Percentiles rank a stretch among this genome's conserved stretches.
Conservation (phyloP, 441 rosid genomes). For the Hura crepitans region DNA sequence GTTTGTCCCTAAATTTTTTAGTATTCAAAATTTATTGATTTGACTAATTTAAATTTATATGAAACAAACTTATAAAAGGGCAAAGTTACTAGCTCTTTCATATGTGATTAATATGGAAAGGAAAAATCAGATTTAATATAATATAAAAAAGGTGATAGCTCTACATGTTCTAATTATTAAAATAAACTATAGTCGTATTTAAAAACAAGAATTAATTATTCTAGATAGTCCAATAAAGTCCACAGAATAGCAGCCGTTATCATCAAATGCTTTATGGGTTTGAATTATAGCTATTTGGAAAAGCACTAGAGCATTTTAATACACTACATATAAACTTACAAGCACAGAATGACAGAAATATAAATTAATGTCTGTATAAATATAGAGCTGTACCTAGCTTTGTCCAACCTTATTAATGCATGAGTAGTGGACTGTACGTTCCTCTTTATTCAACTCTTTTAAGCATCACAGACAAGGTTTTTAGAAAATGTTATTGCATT, state of each 20-base stretch:
- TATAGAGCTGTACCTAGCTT: neutral
- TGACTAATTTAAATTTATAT: too few species aligned
- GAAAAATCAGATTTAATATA: too few species aligned
- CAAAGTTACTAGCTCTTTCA: too few species aligned
- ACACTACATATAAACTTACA: neutral
- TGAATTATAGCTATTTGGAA: slow-evolving; percentile 10
- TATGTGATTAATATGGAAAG: too few species aligned
- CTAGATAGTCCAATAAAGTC: neutral
- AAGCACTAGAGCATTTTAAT: neutral
- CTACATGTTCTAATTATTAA: too few species aligned
- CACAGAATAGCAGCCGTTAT: neutral
- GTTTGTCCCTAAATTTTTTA: too few species aligned
- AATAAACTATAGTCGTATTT: too few species aligned
- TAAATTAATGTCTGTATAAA: neutral
- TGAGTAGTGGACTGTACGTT: too few species aligned
- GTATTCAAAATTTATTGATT: too few species aligned
- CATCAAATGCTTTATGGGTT: neutral
- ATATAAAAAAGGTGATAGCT: too few species aligned
- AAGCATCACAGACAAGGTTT: neutral
- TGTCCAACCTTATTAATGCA: neutral
- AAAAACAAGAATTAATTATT: too few species aligned
- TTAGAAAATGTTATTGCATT: neutral
- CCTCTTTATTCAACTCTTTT: neutral
- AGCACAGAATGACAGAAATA: slow-evolving; percentile 18
- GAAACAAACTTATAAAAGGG: too few species aligned